phyloP scores from a whole-genome alignment of 441 rosid species.

The Melastoma candidum region DNA sequence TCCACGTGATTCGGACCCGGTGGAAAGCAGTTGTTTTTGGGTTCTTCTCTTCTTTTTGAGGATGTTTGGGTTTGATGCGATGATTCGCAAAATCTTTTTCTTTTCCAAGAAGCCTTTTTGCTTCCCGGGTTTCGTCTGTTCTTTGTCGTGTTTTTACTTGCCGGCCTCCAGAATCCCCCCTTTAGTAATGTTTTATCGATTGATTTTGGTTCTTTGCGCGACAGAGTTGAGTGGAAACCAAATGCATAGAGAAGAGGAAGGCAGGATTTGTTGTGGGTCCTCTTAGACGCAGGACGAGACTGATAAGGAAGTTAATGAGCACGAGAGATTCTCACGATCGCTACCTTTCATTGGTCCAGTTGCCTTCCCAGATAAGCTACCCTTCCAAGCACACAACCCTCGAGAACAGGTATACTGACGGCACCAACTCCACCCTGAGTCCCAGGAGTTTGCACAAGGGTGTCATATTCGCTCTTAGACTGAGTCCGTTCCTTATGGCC shows the following conservation, averaged over 20 bases:
- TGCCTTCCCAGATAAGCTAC: slow-evolving; percentile 21
- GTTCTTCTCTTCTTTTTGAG: too few relatives aligned
- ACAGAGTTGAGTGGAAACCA: neutral
- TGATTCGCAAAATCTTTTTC: too few relatives aligned
- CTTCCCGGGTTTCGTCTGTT: too few relatives aligned
- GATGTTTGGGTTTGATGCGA: too few relatives aligned
- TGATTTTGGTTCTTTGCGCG: too few relatives aligned
- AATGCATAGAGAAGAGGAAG: slow-evolving; percentile 58
- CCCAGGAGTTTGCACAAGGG: slow-evolving; percentile 57
- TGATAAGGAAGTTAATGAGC: slow-evolving; percentile 50
- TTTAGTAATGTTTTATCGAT: too few relatives aligned
- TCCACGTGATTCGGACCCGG: too few relatives aligned
- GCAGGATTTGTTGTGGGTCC: slow-evolving; percentile 47
- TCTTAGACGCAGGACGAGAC: slow-evolving; percentile 70
- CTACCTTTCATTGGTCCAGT: slow-evolving; percentile 33
- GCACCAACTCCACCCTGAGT: slow-evolving; percentile 37
- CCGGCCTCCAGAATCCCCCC: too few relatives aligned
- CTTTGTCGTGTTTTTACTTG: too few relatives aligned
- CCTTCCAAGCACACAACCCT: slow-evolving; percentile 45
- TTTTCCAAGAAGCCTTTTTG: too few relatives aligned
- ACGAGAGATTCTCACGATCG: slow-evolving; percentile 41
- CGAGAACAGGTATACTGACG: slow-evolving; percentile 55
- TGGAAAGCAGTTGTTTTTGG: too few relatives aligned
- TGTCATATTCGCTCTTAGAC: slow-evolving; percentile 48
- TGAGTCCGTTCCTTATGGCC: slow-evolving; percentile 62